phyloP scores from a whole-genome alignment of 768 basidiomycete species.

The Suillus alpinus region DNA sequence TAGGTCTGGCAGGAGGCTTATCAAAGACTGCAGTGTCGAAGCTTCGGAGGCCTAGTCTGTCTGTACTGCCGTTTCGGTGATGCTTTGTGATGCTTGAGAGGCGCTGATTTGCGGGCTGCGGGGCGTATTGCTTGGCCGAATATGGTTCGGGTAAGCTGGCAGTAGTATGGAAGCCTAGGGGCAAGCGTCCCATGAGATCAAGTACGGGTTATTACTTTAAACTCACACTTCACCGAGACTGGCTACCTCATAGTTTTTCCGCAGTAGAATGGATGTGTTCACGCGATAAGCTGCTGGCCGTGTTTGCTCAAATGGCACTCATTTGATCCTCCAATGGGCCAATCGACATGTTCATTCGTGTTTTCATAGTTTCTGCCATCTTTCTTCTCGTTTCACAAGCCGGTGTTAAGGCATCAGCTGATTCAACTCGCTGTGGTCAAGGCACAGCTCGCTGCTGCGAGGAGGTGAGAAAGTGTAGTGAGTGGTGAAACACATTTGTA shows the following conservation, averaged over 20 bases:
- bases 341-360: background rate
- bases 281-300: background rate
- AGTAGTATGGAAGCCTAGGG: slow-evolving; percentile 28
- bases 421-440: background rate
- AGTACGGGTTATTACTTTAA: background rate
- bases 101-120: slow-evolving; percentile 28
- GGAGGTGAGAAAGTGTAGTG: background rate
- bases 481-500: background rate
- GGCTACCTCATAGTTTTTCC: background rate
- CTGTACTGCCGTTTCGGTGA: slow-evolving; percentile 55
- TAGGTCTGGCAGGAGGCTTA: slow-evolving; percentile 29
- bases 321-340: background rate
- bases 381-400: background rate
- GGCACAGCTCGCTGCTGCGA: background rate
- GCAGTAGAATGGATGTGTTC: background rate
- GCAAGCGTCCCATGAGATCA: background rate
- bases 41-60: slow-evolving; percentile 58
- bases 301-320: background rate
- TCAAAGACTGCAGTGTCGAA: slow-evolving; percentile 59
- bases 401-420: background rate
- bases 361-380: background rate
- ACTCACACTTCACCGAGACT: background rate
- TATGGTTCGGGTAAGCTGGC: slow-evolving; percentile 53
- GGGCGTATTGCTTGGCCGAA: slow-evolving; percentile 26
- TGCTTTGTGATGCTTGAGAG: slow-evolving; percentile 43